Base-by-base conservation (phyloP, 2,329 filamentous ascomycete genomes). In the Nothopassalora personata region DNA sequence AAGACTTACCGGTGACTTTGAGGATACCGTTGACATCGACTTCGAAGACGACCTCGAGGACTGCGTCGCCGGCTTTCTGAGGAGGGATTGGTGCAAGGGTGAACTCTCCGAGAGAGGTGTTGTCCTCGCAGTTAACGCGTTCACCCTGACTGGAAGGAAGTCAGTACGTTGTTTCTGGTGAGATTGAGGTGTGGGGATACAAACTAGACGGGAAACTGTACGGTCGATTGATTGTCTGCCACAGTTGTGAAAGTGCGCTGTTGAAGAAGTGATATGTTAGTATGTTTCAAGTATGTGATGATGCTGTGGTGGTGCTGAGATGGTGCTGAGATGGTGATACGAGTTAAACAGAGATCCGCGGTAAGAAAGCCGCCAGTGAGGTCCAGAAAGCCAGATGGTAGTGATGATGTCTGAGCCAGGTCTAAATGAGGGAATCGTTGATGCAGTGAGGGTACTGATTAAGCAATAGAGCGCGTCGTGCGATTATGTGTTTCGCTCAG, bases 11-110 rank as follows among this genome's bases (percentile, higher is more conserved):
- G 64, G 93, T 97, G 73, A 97, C 94, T 87, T 99, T 99, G 68
- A 99, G 88, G 63, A 72, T 72, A 88, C 94, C 94, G 84, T 99
- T 99, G 85, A 97, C 94, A 71, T 99, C 94, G 74, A 99, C 94
- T 83, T 99, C 94, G 80, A 99, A 97, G 77, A 97, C 91, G 70
- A 93, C 90, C 81, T 99, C 94, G 49, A 99, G 89, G 67, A 96
- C 92, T 70, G 94, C 90, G 76, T 99, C 94, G 76, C 94, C 93
- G 73, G 94, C 93, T 73, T 87, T 88, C 91, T 97, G 87, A 6
- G 83, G 83, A 79, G 62, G 67, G 46, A 70, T 68, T 49, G 93
- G 94, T 69, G 91, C 89, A 64, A 99, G 83, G 60, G 93, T 97
- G 80, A 97, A 99, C 61, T 97, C 94, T 76, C 94, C 94, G 59